phyloP scores from a whole-genome alignment of 345 rosid species.

The Fremontodendron californicum region DNA sequence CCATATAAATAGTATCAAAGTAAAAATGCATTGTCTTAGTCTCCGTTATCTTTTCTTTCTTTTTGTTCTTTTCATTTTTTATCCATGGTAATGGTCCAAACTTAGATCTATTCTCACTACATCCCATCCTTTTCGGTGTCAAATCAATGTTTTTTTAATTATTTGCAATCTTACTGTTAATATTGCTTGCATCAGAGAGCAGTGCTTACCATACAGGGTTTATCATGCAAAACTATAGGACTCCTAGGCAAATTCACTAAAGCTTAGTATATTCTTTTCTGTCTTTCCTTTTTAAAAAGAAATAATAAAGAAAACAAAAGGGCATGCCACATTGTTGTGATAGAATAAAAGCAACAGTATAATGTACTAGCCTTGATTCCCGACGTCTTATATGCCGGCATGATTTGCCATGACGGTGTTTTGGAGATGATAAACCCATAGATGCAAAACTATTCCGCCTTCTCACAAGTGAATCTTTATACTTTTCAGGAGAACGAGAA shows the following conservation, averaged over 20 bases:
- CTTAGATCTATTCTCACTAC: not conserved
- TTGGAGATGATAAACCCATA: slow-evolving; percentile 43
- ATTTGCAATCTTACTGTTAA: no score
- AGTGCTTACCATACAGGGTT: not conserved
- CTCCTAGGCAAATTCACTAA: no score
- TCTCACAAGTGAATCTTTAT: slow-evolving; percentile 45
- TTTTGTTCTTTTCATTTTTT: not conserved
- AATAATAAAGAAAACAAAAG: no score
- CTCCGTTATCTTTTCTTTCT: not conserved
- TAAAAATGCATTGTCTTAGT: not conserved
- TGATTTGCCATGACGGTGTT: slow-evolving; percentile 60
- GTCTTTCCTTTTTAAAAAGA: not conserved
- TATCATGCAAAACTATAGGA: not conserved
- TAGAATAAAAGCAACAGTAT: not conserved
- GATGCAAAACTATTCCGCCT: slow-evolving; percentile 48
- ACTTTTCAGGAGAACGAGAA: slow-evolving; percentile 45
- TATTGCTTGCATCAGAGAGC: not conserved
- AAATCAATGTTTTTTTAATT: not conserved
- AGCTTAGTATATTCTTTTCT: not conserved
- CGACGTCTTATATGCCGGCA: slow-evolving; percentile 62
- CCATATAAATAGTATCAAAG: not conserved
- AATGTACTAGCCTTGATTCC: slow-evolving; percentile 55
- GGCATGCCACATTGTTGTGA: not conserved
- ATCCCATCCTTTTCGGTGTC: not conserved
- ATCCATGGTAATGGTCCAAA: not conserved